Percentiles rank a stretch among this genome's conserved stretches.
Evolutionary conservation across 169 alveolate genomes (phyloP).

Genomic region (Theileria luwenshuni): DNA sequence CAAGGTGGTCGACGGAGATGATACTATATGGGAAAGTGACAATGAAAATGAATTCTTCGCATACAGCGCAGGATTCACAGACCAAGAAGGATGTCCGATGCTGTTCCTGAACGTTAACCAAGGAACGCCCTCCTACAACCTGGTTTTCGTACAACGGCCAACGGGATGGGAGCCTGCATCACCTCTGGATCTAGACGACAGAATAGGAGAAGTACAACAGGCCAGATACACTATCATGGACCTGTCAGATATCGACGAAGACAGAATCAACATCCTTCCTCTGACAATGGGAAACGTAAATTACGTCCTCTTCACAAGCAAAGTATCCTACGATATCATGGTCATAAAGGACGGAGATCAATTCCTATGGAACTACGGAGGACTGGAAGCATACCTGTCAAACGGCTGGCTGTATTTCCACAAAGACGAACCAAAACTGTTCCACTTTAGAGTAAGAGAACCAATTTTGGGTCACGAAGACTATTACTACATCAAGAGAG

Average conservation of each 20-base stretch:
- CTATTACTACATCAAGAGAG: not conserved
- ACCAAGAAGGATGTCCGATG: not conserved
- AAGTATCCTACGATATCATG: not conserved
- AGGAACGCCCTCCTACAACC: not conserved
- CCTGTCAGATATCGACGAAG: not conserved
- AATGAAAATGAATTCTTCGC: not conserved
- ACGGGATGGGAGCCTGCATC: not conserved
- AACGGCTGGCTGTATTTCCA: not conserved
- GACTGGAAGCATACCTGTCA: not conserved
- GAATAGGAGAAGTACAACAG: not conserved
- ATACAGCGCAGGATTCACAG: not conserved
- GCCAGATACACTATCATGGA: not conserved
- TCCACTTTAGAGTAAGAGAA: slow-evolving; percentile 8
- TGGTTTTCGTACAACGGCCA: not conserved
- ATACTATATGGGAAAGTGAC: not conserved
- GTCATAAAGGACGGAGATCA: not conserved
- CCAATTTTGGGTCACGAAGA: not conserved
- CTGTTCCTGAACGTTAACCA: not conserved
- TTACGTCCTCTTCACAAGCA: not conserved
- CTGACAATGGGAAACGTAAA: not conserved
- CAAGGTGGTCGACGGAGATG: not conserved
- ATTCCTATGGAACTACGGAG: not conserved
- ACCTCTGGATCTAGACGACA: not conserved
- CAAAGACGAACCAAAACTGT: not conserved
- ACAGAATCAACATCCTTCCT: not conserved